Percentiles rank a stretch among this genome's conserved stretches.
These are phyloP conservation scores for Cyberlindnera japonica DNA, from an alignment of 805 yeast genomes.

Conservation along the genomic window DNA sequence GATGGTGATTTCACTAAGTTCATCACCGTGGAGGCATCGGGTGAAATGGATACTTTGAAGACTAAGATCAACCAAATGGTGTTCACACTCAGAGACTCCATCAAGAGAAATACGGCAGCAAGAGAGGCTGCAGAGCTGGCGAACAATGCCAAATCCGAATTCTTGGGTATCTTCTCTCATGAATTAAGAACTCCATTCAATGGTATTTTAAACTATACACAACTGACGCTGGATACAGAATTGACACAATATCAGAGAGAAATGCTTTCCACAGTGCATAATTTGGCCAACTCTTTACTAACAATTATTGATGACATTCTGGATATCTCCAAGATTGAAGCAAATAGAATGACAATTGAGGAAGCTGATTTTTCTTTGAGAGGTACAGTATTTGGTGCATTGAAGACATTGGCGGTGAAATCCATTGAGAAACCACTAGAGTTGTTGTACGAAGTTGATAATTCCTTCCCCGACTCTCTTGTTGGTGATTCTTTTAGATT, in stretches of 20 bases:
- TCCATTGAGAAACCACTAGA: constrained; percentile 84
- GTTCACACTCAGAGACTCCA: constrained; percentile 78
- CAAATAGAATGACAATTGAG: constrained; percentile 90
- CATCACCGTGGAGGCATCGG: constrained; percentile 87
- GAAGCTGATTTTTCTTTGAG: constrained; percentile 82
- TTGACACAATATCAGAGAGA: constrained; percentile 88
- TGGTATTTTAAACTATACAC: constrained; percentile 93
- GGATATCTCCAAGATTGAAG: constrained; percentile 91
- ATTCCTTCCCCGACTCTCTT: constrained; percentile 80
- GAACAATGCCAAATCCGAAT: constrained; percentile 84
- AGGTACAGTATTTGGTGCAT: constrained; percentile 86
- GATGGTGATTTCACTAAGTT: constrained; percentile 90
- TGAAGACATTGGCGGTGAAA: constrained; percentile 84
- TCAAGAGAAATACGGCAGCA: constrained; percentile 88
- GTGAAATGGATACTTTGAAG: constrained; percentile 70
- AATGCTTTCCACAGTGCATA: constrained; percentile 86
- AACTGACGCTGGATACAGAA: constrained; percentile 81
- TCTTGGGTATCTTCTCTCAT: constrained; percentile 83
- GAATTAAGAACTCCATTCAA: constrained; percentile 91
- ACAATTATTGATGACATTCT: constrained; percentile 87
- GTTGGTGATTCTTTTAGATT: constrained; percentile 87
- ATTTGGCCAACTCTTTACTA: constrained; percentile 77
- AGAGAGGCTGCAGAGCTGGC: constrained; percentile 94
- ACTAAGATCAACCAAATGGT: constrained; percentile 75
- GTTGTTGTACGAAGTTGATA: constrained; percentile 75